Evolutionary conservation across 2,329 filamentous ascomycete genomes (phyloP).

Genomic region (Chrysoporthe cubensis): DNA sequence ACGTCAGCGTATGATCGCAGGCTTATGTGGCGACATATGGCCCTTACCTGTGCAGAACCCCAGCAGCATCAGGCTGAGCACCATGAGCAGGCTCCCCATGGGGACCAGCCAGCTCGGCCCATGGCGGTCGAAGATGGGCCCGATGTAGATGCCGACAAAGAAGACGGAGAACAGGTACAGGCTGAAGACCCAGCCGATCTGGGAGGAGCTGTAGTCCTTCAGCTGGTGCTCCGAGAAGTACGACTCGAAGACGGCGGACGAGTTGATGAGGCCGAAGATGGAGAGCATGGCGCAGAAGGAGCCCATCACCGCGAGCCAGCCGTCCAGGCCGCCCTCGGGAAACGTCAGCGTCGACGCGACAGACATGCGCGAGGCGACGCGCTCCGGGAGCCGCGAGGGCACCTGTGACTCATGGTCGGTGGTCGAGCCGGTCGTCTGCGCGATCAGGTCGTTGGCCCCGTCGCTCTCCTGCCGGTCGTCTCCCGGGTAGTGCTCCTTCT

Average conservation of each 20-base stretch:
- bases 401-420: conserved; percentile 7
- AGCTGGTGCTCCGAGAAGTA: conserved; percentile 77
- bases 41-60: conserved; percentile 63
- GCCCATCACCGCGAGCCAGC: conserved; percentile 79
- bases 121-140: conserved; percentile 78
- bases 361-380: conserved; percentile 27
- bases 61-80: conserved; percentile 67
- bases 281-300: conserved; percentile 73
- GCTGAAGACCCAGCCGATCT: conserved; percentile 86
- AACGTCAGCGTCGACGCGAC: conserved; percentile 48
- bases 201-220: conserved; percentile 64
- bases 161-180: conserved; percentile 82
- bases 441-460: conserved; percentile 12
- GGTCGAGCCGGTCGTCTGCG: conserved; percentile 14
- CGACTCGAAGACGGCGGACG: conserved; percentile 75
- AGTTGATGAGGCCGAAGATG: conserved; percentile 74
- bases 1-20: conserved; percentile 14
- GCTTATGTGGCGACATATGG: background rate
- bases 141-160: conserved; percentile 80
- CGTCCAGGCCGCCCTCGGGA: conserved; percentile 73
- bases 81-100: conserved; percentile 63
- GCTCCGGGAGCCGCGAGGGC: conserved; percentile 21
- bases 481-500: conserved; percentile 13
- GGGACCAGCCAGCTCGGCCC: conserved; percentile 72
- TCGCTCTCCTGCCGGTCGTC: conserved; percentile 1